Conservation (phyloP, 495 filamentous ascomycete genomes). For the Physcia stellaris region DNA sequence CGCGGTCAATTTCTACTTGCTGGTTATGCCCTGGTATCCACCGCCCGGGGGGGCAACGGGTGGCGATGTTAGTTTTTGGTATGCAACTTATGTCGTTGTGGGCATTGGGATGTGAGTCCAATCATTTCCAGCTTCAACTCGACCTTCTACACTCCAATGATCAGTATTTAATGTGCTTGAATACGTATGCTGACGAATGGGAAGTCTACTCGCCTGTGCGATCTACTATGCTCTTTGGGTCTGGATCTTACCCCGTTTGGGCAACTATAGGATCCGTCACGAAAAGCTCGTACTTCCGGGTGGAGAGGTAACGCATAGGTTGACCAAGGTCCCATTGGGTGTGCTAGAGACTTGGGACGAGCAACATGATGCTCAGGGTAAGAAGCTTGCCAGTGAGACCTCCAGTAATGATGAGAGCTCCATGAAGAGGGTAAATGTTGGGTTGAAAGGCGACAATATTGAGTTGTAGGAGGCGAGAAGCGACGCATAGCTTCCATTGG, state of each 20-base stretch:
- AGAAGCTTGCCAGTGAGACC: background rate
- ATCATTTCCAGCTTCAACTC: no score
- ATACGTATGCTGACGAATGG: no score
- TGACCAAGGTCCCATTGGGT: background rate
- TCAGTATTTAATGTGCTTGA: no score
- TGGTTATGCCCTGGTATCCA: conserved; percentile 55
- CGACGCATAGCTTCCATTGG: no score
- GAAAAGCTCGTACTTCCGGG: background rate
- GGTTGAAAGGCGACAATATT: no score
- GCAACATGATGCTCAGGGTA: background rate
- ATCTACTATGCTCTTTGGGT: background rate
- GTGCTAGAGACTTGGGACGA: background rate
- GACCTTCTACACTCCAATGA: no score
- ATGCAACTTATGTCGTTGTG: conserved; percentile 45
- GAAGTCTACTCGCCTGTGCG: no score
- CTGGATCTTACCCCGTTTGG: background rate
- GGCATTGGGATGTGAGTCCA: conserved; percentile 43
- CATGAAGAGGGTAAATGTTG: background rate
- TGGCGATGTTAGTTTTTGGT: conserved; percentile 55
- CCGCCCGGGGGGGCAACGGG: conserved; percentile 39
- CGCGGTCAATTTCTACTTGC: conserved; percentile 37
- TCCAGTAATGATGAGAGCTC: background rate
- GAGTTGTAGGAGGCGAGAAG: no score
- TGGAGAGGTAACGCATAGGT: background rate
- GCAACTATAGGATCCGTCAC: background rate